A percentile compares a stretch with the other conserved stretches of the same genome.
Conservation (phyloP, 768 basidiomycete genomes). For the Butyriboletus loyo region DNA sequence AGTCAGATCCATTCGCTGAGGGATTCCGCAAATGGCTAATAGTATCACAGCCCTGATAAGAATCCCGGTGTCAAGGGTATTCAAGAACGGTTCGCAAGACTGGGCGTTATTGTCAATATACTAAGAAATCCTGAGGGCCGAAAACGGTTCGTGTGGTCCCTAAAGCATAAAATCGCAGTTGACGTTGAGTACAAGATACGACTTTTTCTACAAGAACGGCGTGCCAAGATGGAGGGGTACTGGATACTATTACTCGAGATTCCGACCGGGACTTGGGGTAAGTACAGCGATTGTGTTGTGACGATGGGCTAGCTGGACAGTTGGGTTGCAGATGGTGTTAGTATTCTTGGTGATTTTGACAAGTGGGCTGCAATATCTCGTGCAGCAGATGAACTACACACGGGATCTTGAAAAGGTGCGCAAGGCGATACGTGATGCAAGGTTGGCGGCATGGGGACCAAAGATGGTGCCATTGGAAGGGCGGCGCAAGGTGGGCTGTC, state of each 20-base stretch:
- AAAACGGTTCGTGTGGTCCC: conserved; percentile 54
- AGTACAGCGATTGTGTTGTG: conserved; percentile 20
- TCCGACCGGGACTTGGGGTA: conserved; percentile 87
- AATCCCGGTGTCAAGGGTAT: conserved; percentile 80
- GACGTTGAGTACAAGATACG: conserved; percentile 52
- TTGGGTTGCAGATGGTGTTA: conserved; percentile 58
- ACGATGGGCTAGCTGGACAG: neutral
- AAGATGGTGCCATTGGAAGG: conserved; percentile 62
- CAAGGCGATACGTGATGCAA: conserved; percentile 57
- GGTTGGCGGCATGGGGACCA: conserved; percentile 76
- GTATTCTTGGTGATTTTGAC: conserved; percentile 75
- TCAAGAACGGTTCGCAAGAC: conserved; percentile 87
- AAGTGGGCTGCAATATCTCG: conserved; percentile 76
- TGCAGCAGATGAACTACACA: conserved; percentile 74
- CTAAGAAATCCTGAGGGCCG: conserved; percentile 73
- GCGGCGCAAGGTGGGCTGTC: conserved; percentile 59
- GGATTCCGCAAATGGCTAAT: conserved; percentile 4
- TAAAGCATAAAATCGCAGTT: neutral
- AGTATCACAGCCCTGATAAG: conserved; percentile 79
- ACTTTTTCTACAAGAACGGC: conserved; percentile 96
- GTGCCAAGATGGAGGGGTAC: conserved; percentile 96
- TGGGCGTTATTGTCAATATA: conserved; percentile 83
- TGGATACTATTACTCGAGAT: conserved; percentile 95
- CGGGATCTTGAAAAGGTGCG: conserved; percentile 71
- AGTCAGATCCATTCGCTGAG: conserved; percentile 53